Evolutionary conservation across 768 basidiomycete species (phyloP).

Genomic region (Kwoniella sp.): DNA sequence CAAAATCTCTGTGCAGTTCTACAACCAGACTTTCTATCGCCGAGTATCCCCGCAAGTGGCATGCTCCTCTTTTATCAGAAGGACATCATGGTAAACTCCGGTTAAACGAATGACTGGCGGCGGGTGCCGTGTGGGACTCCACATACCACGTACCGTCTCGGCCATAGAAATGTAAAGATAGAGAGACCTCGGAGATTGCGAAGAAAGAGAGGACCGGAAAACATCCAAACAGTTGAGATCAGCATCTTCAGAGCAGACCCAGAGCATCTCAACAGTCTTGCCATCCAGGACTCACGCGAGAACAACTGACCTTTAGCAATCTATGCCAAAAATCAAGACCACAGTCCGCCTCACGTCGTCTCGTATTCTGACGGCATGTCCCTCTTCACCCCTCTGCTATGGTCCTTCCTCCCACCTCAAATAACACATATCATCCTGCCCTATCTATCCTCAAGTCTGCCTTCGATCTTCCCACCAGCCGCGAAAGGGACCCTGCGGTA

Average conservation of each 20-base stretch:
- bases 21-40: not conserved
- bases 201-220: too few species aligned
- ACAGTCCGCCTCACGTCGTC: too few species aligned
- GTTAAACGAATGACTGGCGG: not conserved
- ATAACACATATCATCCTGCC: slow-evolving; percentile 36
- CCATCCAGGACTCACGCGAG: too few species aligned
- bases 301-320: too few species aligned
- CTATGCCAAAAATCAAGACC: too few species aligned
- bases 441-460: slow-evolving; percentile 27
- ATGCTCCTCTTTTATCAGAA: not conserved
- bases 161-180: too few species aligned
- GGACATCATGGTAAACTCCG: not conserved
- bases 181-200: too few species aligned
- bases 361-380: not conserved
- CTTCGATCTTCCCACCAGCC: slow-evolving; percentile 37
- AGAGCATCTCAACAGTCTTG: too few species aligned
- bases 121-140: not conserved
- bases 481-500: slow-evolving; percentile 28
- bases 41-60: slow-evolving; percentile 14
- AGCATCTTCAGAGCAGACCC: too few species aligned
- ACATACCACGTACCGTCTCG: too few species aligned
- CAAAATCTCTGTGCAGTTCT: not conserved
- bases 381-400: slow-evolving; percentile 36
- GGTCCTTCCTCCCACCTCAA: slow-evolving; percentile 34
- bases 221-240: too few species aligned